A percentile compares a stretch with the other conserved stretches of the same genome.
phyloP scores from a whole-genome alignment of 1,139 yeast species.

The Williopsis jadinii region DNA sequence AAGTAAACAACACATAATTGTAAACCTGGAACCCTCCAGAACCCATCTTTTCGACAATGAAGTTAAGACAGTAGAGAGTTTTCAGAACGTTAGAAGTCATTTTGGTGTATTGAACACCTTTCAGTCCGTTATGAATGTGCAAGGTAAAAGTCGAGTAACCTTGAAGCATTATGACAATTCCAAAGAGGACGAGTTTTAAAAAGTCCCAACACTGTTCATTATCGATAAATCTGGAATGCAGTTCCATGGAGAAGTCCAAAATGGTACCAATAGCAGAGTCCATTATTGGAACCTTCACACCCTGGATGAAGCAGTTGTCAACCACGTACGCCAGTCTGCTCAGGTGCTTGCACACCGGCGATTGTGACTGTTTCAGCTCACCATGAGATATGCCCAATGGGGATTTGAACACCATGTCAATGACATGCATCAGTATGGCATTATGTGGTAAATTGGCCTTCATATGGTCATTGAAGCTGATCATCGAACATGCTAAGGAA shows the following conservation, averaged over 20 bases:
- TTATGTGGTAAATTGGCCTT: slow-evolving; percentile 18
- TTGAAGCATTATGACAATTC: slow-evolving; percentile 47
- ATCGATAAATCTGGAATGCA: slow-evolving; percentile 1
- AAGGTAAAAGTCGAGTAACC: slow-evolving; percentile 42
- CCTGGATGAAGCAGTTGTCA: slow-evolving; percentile 27
- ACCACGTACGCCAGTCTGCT: slow-evolving; percentile 42
- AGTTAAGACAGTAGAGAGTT: slow-evolving; percentile 46
- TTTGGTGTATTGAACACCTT: slow-evolving; percentile 14
- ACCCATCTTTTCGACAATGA: slow-evolving; percentile 53
- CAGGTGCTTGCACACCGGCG: slow-evolving; percentile 43
- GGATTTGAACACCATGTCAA: slow-evolving; percentile 23
- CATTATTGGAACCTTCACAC: slow-evolving; percentile 18
- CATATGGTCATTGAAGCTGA: slow-evolving; percentile 11
- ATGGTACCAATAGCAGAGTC: slow-evolving; percentile 22
- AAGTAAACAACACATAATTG: slow-evolving; percentile 53
- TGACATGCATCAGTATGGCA: slow-evolving; percentile 13
- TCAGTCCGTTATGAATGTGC: slow-evolving; percentile 17
- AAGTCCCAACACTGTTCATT: slow-evolving; percentile 21
- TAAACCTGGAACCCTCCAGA: slow-evolving; percentile 66
- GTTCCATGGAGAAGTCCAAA: slow-evolving; percentile 4
- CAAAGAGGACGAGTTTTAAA: slow-evolving; percentile 41
- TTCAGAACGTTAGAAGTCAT: slow-evolving; percentile 35
- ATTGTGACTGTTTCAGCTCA: slow-evolving; percentile 1
- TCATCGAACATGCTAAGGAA: slow-evolving; percentile 17
- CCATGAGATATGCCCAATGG: slow-evolving; percentile 23